Evolutionary conservation across 192 early-diverging fungal species (phyloP), one percentile per base, ranked within the genome.

Genomic region (Funneliformis mosseae): DNA sequence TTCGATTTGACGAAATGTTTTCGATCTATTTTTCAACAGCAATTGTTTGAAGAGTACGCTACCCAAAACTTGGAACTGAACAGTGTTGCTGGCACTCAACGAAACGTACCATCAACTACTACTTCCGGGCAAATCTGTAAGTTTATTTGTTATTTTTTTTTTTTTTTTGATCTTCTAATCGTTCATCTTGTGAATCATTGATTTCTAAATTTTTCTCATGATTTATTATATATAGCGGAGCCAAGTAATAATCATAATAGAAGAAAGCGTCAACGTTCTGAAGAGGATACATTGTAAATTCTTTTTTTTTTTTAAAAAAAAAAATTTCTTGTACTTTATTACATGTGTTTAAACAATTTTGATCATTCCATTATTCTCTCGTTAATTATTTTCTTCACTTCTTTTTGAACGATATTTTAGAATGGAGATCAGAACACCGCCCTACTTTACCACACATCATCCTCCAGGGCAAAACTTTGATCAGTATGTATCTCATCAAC

Each of bases 281-380:
- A 70, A 43, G 68, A 70, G 41, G 68, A 70, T n/a, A n/a, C 41
- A 70, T 70, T 70, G 68, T 70, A 70, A 70, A 16, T 70, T 43
- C 2, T 41, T 70, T 25, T 42, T 42, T 70, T n/a, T n/a, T n/a
- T n/a, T n/a, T n/a, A n/a, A n/a, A n/a, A 21, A 55, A 18, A 18
- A 33, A 33, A 2, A 33, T 33, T 33, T 33, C 33, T 33, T 33
- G 33, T 33, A 33, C 33, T 33, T 33, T 33, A 18, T 55, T 55
- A 21, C 50, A 43, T n/a, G 8, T n/a, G 23, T 23, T 33, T 27
- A 33, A 33, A 33, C 33, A 66, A 66, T 14, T 14, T 16, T 12
- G 5, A 33, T 16, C 33, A 33, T 33, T 33, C 33, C 33, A 33
- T 28, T 16, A 12, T 25, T 66, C 25, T 11, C 12, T 66, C 28